Evolutionary conservation across 805 yeast species (phyloP).

Genomic region (Candida sithepensis): DNA sequence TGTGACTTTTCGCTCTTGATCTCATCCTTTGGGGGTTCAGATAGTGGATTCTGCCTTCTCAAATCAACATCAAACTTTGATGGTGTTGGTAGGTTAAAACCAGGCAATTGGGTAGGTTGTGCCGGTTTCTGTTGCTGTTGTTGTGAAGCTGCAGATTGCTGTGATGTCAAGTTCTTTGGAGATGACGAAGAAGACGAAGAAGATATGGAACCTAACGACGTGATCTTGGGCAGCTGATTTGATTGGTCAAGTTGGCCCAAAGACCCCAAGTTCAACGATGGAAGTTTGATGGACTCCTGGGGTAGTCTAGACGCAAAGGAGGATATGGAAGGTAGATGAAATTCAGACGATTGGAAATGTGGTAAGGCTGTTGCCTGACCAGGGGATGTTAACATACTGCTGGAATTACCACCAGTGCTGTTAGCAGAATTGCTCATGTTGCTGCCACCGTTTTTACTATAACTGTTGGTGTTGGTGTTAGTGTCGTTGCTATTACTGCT

Average conservation of each 20-base stretch:
- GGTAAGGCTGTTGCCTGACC: slow-evolving; percentile 7
- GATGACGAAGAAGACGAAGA: slow-evolving; percentile 7
- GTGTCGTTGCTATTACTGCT: background rate
- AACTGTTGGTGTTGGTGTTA: slow-evolving; percentile 5
- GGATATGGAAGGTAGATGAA: slow-evolving; percentile 39
- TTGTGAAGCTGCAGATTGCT: slow-evolving; percentile 2
- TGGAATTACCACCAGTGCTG: background rate
- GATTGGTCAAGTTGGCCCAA: background rate
- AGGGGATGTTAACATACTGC: too few relatives aligned
- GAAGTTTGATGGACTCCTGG: slow-evolving; percentile 12
- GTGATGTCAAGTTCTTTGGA: slow-evolving; percentile 1
- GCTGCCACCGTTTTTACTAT: slow-evolving; percentile 5
- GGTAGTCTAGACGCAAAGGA: slow-evolving; percentile 20
- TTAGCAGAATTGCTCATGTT: background rate
- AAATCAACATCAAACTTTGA: slow-evolving; percentile 17
- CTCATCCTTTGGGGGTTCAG: background rate
- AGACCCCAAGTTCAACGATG: slow-evolving; percentile 10
- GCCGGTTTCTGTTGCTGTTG: slow-evolving; percentile 1
- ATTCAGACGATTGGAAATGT: slow-evolving; percentile 10
- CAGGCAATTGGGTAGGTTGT: slow-evolving; percentile 1
- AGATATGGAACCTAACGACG: slow-evolving; percentile 1
- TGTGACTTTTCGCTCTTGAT: background rate
- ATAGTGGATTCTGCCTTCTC: slow-evolving; percentile 14
- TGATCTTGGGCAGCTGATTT: slow-evolving; percentile 1
- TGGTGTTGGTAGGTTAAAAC: slow-evolving; percentile 15